Conservation (phyloP, 495 filamentous ascomycete species). For the Penicillium malachiteum region DNA sequence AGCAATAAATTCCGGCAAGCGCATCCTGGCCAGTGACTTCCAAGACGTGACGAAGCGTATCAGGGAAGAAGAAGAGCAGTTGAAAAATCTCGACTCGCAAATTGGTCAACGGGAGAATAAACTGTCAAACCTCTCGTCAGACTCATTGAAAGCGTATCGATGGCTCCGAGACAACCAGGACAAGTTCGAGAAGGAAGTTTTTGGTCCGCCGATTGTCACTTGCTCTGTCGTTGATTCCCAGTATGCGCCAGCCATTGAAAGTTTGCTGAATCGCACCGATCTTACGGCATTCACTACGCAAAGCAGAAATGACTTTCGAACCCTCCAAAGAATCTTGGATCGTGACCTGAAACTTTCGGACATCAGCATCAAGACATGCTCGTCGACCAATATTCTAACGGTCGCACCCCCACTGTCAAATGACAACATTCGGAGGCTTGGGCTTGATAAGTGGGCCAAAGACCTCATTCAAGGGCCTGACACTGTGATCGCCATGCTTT, state of each 20-base stretch:
- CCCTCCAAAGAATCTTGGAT: slow-evolving; percentile 47
- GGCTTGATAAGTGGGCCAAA: slow-evolving; percentile 76
- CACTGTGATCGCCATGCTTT: slow-evolving; percentile 84
- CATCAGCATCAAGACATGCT: slow-evolving; percentile 61
- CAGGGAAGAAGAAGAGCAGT: slow-evolving; percentile 42
- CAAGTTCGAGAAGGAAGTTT: slow-evolving; percentile 76
- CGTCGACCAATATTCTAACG: slow-evolving; percentile 36
- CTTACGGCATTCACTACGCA: slow-evolving; percentile 76
- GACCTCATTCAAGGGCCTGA: slow-evolving; percentile 80
- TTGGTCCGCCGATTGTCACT: slow-evolving; percentile 78
- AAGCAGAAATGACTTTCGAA: slow-evolving; percentile 68
- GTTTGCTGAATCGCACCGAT: slow-evolving; percentile 59
- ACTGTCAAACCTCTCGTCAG: slow-evolving; percentile 53
- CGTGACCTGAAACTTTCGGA: slow-evolving; percentile 58
- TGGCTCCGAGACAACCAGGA: slow-evolving; percentile 74
- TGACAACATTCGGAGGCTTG: slow-evolving; percentile 56
- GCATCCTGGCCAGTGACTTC: slow-evolving; percentile 27
- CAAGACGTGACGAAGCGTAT: slow-evolving; percentile 16
- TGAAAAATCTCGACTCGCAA: slow-evolving; percentile 68
- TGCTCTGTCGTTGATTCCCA: slow-evolving; percentile 77
- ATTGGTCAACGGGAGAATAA: slow-evolving; percentile 70
- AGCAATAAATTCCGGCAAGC: slow-evolving; percentile 30
- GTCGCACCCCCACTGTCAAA: slow-evolving; percentile 54
- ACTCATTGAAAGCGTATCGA: slow-evolving; percentile 69
- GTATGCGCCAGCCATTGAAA: slow-evolving; percentile 74